Evolutionary conservation across 768 basidiomycete species (phyloP).

Genomic region (Boletus fagicola): DNA sequence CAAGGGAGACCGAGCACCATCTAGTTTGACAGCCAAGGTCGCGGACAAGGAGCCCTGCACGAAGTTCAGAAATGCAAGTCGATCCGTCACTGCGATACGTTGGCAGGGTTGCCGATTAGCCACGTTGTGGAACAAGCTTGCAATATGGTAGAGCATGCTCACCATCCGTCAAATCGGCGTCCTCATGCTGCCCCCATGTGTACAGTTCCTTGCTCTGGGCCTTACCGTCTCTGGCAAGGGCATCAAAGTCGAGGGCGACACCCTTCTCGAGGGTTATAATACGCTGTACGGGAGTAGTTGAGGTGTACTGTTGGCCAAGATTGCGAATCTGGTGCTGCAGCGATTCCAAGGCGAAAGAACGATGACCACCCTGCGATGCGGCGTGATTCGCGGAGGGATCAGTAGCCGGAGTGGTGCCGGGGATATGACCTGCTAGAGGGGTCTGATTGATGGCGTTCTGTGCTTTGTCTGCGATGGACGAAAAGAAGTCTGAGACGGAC

Average conservation of each 20-base stretch:
- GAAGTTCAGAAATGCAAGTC: conserved; percentile 79
- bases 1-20: conserved; percentile 61
- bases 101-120: background rate
- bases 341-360: conserved; percentile 55
- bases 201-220: conserved; percentile 82
- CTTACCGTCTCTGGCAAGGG: conserved; percentile 62
- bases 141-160: conserved; percentile 17
- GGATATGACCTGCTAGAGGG: conserved; percentile 56
- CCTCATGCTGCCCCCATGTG: conserved; percentile 75
- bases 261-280: conserved; percentile 80
- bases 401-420: conserved; percentile 39
- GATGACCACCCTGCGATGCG: conserved; percentile 42
- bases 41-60: conserved; percentile 65
- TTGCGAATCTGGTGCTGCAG: conserved; percentile 72
- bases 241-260: conserved; percentile 71
- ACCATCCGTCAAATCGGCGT: conserved; percentile 77
- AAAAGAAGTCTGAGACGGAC: conserved; percentile 62
- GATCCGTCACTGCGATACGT: conserved; percentile 63
- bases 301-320: conserved; percentile 73
- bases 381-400: conserved; percentile 43
- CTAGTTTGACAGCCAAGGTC: conserved; percentile 59
- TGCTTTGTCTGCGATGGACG: conserved; percentile 73
- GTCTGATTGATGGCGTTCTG: conserved; percentile 66
- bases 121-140: background rate
- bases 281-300: conserved; percentile 67